phyloP scores from a whole-genome alignment of 2,329 filamentous ascomycete genomes.

The Trichophyton rubrum region DNA sequence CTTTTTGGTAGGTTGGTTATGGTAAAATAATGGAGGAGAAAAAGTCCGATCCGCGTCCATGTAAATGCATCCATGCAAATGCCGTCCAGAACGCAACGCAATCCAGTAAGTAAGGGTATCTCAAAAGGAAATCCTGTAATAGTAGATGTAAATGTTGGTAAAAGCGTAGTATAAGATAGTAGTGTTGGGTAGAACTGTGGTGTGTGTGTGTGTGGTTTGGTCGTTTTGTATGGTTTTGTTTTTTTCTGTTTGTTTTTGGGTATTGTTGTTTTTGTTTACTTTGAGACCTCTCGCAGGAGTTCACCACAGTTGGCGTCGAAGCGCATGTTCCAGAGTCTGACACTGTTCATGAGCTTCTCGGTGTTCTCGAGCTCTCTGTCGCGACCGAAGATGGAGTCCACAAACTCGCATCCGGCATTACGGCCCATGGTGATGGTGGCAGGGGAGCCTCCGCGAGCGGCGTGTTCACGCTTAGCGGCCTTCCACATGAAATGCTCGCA shows the following conservation, averaged over 20 bases:
- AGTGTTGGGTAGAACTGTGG: too few relatives aligned
- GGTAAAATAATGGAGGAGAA: not conserved
- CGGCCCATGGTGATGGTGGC: conserved; percentile 61
- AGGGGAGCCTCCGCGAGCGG: conserved; percentile 37
- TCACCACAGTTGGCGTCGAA: conserved; percentile 95
- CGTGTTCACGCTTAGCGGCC: conserved; percentile 59
- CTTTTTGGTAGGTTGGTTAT: too few relatives aligned
- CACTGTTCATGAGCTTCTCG: conserved; percentile 80
- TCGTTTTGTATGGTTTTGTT: too few relatives aligned
- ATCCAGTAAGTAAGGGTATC: not conserved
- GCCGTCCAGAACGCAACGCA: not conserved
- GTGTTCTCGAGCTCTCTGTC: conserved; percentile 83
- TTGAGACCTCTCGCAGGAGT: conserved; percentile 43
- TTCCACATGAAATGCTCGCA: conserved; percentile 95
- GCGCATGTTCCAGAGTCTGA: conserved; percentile 79
- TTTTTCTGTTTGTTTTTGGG: too few relatives aligned
- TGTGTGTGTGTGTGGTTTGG: too few relatives aligned
- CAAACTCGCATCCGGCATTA: conserved; percentile 87
- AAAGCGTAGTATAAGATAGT: not conserved
- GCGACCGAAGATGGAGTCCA: conserved; percentile 86
- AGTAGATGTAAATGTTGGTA: not conserved
- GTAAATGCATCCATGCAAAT: conserved; percentile 2
- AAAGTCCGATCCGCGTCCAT: not conserved
- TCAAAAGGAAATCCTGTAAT: not conserved
- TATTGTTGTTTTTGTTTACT: not conserved